Base-by-base conservation (phyloP, 2,329 filamentous ascomycete genomes). In the Sordariomycetes sp. region DNA sequence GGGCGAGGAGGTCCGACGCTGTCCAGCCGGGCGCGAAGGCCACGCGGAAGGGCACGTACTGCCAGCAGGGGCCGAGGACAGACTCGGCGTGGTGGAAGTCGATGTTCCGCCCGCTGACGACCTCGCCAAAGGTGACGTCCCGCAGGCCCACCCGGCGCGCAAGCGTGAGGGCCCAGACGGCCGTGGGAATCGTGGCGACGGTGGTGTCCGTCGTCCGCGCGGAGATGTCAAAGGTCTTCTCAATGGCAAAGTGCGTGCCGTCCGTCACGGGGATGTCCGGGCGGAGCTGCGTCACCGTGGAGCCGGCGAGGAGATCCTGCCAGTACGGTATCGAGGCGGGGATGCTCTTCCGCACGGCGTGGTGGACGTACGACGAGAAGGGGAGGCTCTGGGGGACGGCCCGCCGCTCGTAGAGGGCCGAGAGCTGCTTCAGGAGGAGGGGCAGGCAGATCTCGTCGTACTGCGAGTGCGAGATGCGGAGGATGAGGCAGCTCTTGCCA, bases 381-480 rank as follows among this genome's bases (percentile, higher is more conserved):
- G 76, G 74, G 0, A 73, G 64, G 0, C 72, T 69, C 6, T 67
- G 62, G 3, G 65, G 64, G 0, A 68, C 65, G 0, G 68, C 62
- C 48, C 63, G 61, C 43, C 63, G 67, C 32, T 72, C 65, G 60
- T 71, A 71, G 6, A 85, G 72, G 0, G 76, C 74, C 3, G 79
- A 80, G 48, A 88, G 77, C 64, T 86, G 82, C 20, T 75, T 75
- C 59, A 87, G 77, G 22, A 87, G 76, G n/a, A 77, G 71, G 0
- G 83, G 80, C 10, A 88, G 75, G 62, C 81, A 87, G 24, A 88
- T 83, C 61, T 85, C 85, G 62, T 88, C 85, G 65, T 87, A 88
- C 63, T 88, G 85, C 0, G 85, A 81, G 67, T 88, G 85, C 0
- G 84, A 87, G 58, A 88, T 78, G 59, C 85, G 79, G 66, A 86